Base-by-base conservation (phyloP, 208 protist genomes). In the Trypanosomatidae sp. region DNA sequence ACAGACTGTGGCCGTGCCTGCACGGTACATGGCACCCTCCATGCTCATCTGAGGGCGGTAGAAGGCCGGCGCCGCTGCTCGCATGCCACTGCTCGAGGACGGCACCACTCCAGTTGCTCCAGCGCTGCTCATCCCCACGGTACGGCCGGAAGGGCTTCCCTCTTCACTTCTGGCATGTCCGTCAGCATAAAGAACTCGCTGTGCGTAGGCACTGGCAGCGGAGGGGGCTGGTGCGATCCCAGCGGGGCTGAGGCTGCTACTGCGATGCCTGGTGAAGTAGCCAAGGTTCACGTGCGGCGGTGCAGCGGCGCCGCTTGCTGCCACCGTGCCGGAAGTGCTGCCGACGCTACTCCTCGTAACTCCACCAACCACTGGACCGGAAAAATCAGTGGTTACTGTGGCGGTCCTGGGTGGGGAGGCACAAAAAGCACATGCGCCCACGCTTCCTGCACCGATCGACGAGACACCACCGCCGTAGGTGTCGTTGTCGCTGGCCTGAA, bases 211-310 rank as follows among this genome's bases (percentile, higher is more conserved):
- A 46, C 53, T 47, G 36, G 47, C 15, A 22, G 67, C 5, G 59
- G 74, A 66, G 36, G 65, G 25, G 25, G 72, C 25, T 7, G 55
- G 44, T 46, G 72, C 52, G 25, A 15, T 44, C 6, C 30, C 56
- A 4, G 55, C 44, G 1, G 17, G 33, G 10, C n/a, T 28, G 3
- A 12, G 22, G 30, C 25, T 44, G 47, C 44, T 53, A 13, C 60
- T 56, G 22, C 50, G 62, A 12, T 41, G n/a, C 13, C 53, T 13
- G 41, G 36, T 44, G 8, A 65, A 36, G 69, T 75, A 71, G 33
- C 76, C 76, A 33, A 75, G 62, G 55, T 68, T 36, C 9, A 80
- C 76, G 55, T 80, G 76, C 28, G 76, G 75, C 7, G 68, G 64
- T 62, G 58, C 64, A 33, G 66, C 44, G 43, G 46, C 30, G 15